A percentile compares a stretch with the other conserved stretches of the same genome.
phyloP scores from a whole-genome alignment of 83 land plant species.

The Picea abies region DNA sequence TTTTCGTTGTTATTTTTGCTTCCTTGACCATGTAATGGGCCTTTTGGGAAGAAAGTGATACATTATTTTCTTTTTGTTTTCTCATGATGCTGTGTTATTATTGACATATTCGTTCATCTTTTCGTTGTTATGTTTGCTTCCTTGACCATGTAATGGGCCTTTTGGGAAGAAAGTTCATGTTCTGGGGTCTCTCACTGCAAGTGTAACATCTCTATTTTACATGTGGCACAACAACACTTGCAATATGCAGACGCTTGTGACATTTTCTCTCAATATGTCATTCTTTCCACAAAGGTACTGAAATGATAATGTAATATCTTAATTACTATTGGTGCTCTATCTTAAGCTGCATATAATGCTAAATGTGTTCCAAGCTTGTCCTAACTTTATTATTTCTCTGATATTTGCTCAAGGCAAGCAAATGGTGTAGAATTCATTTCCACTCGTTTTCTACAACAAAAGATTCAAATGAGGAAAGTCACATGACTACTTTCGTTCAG shows the following conservation, averaged over 20 bases:
- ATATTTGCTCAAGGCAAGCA: slow-evolving; percentile 36
- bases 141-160: slow-evolving; percentile 43
- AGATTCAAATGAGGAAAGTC: slow-evolving; percentile 42
- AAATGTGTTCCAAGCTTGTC: neutral
- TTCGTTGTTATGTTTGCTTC: neutral
- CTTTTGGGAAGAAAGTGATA: slow-evolving; percentile 53
- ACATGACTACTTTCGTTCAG: neutral
- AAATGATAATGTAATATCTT: neutral
- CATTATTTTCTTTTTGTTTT: neutral
- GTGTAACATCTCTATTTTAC: slow-evolving; percentile 47
- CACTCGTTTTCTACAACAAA: slow-evolving; percentile 33
- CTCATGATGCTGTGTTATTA: neutral
- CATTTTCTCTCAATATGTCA: slow-evolving; percentile 30
- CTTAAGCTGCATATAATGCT: neutral
- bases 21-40: slow-evolving; percentile 43
- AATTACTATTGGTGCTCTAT: too few relatives aligned
- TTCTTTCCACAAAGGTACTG: slow-evolving; percentile 59
- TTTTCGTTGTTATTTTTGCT: neutral
- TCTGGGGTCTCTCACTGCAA: slow-evolving; percentile 46
- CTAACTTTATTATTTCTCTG: neutral
- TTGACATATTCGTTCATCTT: too few relatives aligned
- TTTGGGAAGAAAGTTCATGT: slow-evolving; percentile 66
- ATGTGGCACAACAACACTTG: slow-evolving; percentile 39
- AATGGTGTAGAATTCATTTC: slow-evolving; percentile 68
- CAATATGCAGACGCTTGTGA: slow-evolving; percentile 24